Percentiles rank a stretch among this genome's conserved stretches.
phyloP scores from a whole-genome alignment of 1,139 yeast genomes.

The Taphrina populina region DNA sequence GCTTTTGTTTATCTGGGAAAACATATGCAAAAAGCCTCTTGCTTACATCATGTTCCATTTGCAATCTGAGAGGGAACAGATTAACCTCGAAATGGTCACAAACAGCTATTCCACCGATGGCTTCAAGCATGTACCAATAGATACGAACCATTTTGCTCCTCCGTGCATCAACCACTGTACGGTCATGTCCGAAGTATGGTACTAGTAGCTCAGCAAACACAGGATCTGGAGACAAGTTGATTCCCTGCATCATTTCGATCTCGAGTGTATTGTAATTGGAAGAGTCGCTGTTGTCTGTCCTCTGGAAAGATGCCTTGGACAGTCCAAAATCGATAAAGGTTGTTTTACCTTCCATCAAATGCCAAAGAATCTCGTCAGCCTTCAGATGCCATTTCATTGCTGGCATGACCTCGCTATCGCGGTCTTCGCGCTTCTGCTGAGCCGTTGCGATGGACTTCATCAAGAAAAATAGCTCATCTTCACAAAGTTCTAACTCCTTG shows the following conservation, averaged over 20 bases:
- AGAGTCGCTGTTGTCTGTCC: slow-evolving; percentile 64
- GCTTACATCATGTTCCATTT: slow-evolving; percentile 69
- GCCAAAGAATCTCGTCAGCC: slow-evolving; percentile 72
- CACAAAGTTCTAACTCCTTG: slow-evolving; percentile 38
- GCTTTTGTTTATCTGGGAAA: slow-evolving; percentile 52
- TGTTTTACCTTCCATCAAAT: slow-evolving; percentile 60
- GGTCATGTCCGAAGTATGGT: slow-evolving; percentile 48
- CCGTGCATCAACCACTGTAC: slow-evolving; percentile 41
- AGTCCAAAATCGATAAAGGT: slow-evolving; percentile 75
- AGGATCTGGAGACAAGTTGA: slow-evolving; percentile 62
- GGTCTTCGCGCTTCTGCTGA: slow-evolving; percentile 47
- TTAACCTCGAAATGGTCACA: slow-evolving; percentile 54
- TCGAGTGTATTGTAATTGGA: slow-evolving; percentile 60
- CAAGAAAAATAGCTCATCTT: slow-evolving; percentile 60
- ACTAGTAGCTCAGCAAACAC: slow-evolving; percentile 70
- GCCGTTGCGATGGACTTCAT: slow-evolving; percentile 64
- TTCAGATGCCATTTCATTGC: slow-evolving; percentile 60
- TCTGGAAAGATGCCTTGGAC: slow-evolving; percentile 59
- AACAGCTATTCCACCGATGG: slow-evolving; percentile 83
- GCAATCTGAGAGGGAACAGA: slow-evolving; percentile 67
- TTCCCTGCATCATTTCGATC: slow-evolving; percentile 67
- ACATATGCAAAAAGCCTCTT: slow-evolving; percentile 61
- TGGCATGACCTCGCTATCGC: slow-evolving; percentile 45
- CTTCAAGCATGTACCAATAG: slow-evolving; percentile 70
- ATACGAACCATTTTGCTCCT: slow-evolving; percentile 51